Base-by-base conservation (phyloP, 2,329 filamentous ascomycete species). In the Aspergillus unguis region DNA sequence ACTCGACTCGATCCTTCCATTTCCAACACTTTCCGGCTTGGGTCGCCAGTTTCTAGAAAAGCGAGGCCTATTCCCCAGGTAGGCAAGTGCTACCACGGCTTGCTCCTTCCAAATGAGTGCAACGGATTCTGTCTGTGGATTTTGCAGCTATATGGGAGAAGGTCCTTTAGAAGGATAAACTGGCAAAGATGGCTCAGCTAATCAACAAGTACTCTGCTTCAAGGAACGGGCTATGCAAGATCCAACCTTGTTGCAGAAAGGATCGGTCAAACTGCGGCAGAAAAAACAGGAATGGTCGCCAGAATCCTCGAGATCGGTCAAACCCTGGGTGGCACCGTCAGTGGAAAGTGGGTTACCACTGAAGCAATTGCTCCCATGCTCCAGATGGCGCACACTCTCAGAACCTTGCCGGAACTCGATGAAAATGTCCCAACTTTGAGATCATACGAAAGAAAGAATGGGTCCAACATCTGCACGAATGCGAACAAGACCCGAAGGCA, bases 351-450 rank as follows among this genome's bases (percentile, higher is more conserved):
- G 57, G 58, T 56, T 32, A 37, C 50, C 17, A 59, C 53, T 1
- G 55, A 59, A 38, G 79, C 77, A 0, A 79, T 80, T n/a, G 76
- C 80, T 0, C 58, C 82, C 40, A 74, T 82, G 62, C 65, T 83
- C 0, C 75, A 73, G 28, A 75, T 70, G 1, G 75, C 75, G 0
- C 61, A 40, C n/a, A 50, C 51, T 3, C 38, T 58, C 25, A 49
- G 50, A 11, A 43, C 44, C 2, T 45, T 58, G 27, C 56, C 56
- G 2, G 43, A 42, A 4, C 25, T 56, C 2, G 54, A 58, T 25
- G 56, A 58, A 49, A 58, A 42, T 62, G 70, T 1, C 56, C 71
- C 3, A 48, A 59, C 0, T 72, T 74, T 53, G 65, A 70, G 23
- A 55, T 65, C 26, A 65, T 72, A 5, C 57, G 62, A 4, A 57